Evolutionary conservation across 768 basidiomycete genomes (phyloP).

Genomic region (Russula griseocarnosa): DNA sequence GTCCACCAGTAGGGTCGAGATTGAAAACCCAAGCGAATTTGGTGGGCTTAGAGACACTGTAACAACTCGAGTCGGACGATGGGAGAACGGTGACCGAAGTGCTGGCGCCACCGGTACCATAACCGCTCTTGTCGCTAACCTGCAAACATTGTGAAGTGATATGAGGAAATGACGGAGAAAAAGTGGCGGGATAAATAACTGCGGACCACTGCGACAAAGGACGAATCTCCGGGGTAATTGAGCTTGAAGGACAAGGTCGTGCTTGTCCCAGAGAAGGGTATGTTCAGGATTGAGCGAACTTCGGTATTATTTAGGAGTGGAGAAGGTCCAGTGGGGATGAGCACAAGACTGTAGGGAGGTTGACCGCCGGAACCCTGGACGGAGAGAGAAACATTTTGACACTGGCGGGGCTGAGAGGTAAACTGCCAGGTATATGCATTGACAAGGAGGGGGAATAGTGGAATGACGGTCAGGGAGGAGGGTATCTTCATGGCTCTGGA

Average conservation of each 20-base stretch:
- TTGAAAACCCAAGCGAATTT: conserved; percentile 55
- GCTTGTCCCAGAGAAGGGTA: conserved; percentile 45
- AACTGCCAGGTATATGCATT: conserved; percentile 44
- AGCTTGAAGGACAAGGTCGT: conserved; percentile 51
- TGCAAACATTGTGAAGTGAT: conserved; percentile 28
- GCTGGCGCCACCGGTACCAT: conserved; percentile 74
- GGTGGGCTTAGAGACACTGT: conserved; percentile 46
- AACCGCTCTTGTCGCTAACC: conserved; percentile 58
- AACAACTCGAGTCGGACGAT: conserved; percentile 57
- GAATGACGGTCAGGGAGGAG: not conserved
- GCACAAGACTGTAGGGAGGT: conserved; percentile 63
- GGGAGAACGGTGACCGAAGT: conserved; percentile 52
- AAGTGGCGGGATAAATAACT: conserved; percentile 12
- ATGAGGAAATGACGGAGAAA: not conserved
- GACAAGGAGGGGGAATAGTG: conserved; percentile 33
- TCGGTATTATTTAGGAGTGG: conserved; percentile 61
- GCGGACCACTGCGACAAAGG: conserved; percentile 75
- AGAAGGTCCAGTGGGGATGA: conserved; percentile 63
- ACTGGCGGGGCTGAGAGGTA: conserved; percentile 55
- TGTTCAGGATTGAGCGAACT: conserved; percentile 54
- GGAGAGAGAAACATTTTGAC: conserved; percentile 56
- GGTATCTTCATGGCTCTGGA: conserved; percentile 19
- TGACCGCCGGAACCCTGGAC: conserved; percentile 59
- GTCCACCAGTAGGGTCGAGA: conserved; percentile 56
- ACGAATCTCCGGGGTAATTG: conserved; percentile 60